Base-by-base conservation (phyloP, 106 monocot species). In the Dioscorea alata region DNA sequence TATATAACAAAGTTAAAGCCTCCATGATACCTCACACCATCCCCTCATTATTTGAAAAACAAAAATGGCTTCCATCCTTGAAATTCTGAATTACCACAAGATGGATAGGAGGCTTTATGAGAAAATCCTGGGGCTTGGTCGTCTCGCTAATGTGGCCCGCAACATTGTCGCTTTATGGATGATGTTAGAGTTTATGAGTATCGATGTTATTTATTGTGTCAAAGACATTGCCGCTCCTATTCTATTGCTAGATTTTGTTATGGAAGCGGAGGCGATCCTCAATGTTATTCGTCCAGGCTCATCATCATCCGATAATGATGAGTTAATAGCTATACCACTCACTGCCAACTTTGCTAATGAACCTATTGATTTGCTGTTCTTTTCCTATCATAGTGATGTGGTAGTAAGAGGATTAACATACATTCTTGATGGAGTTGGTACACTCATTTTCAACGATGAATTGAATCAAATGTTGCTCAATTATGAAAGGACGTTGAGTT, bases 151-250 rank as follows among this genome's bases (percentile, higher is more conserved):
- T 4, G 18, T 64, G 1, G 79, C 82, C 20, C 79, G 68, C n/a
- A 77, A 78, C 63, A 66, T 79, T 13, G 51, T 79, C 2, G 64
- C 75, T 7, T 71, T 89, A 6, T 78, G 82, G 82, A 82, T 85
- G 76, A 82, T 82, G 85, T 74, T 90, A 13, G 77, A 83, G 33
- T 61, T 71, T 18, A 49, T 80, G 6, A 80, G 90, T 14, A 64
- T 78, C 48, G 69, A 82, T 61, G 48, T 83, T 17, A 60, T 83
- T 23, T 14, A 0, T 13, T 8, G 35, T n/a, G 23, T 70, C 32
- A 13, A 8, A 4, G 28, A 33, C 50, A 18, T 6, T 23, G 35
- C 17, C 19, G 20, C 62, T 52, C 13, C 15, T 31, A 2, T 23
- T 23, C 3, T 72, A 12, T 13, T 75, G 68, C 23, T 22, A 49